Evolutionary conservation across 2,329 filamentous ascomycete species (phyloP).

Genomic region (Colletotrichum liriopes): DNA sequence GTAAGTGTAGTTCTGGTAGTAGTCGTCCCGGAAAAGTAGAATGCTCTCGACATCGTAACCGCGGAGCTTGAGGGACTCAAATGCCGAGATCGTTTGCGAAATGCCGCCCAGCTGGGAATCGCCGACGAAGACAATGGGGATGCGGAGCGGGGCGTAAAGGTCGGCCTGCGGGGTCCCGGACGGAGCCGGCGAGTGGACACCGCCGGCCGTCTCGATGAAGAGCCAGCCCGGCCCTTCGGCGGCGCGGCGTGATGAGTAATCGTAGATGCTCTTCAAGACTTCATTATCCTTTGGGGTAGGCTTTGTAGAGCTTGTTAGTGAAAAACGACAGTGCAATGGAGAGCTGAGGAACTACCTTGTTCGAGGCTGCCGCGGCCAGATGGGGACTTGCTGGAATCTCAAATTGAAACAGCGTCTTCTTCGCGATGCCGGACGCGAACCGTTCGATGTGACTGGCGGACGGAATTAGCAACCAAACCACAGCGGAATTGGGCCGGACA

Average conservation of each 20-base stretch:
- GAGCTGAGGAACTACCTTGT: slow-evolving; percentile 54
- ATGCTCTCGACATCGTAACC: slow-evolving; percentile 84
- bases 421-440: slow-evolving; percentile 67
- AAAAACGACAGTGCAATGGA: neutral
- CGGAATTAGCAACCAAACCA: slow-evolving; percentile 5
- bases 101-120: slow-evolving; percentile 86
- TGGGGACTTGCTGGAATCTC: slow-evolving; percentile 84
- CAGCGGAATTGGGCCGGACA: neutral
- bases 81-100: slow-evolving; percentile 84
- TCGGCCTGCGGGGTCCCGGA: slow-evolving; percentile 85
- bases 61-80: slow-evolving; percentile 82
- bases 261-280: slow-evolving; percentile 65
- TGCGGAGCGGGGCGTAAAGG: slow-evolving; percentile 80
- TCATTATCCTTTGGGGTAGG: slow-evolving; percentile 64
- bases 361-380: slow-evolving; percentile 71
- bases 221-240: slow-evolving; percentile 67
- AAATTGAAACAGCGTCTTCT: slow-evolving; percentile 79
- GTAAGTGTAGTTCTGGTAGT: slow-evolving; percentile 79
- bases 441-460: slow-evolving; percentile 72
- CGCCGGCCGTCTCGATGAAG: slow-evolving; percentile 86
- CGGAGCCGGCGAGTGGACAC: slow-evolving; percentile 84
- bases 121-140: slow-evolving; percentile 81
- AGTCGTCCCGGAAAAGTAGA: slow-evolving; percentile 76
- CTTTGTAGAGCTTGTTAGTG: neutral
- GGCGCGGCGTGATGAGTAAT: slow-evolving; percentile 61